Evolutionary conservation across 441 rosid species (phyloP), one percentile per base, ranked within the genome.

Genomic region (Metrosideros polymorpha): DNA sequence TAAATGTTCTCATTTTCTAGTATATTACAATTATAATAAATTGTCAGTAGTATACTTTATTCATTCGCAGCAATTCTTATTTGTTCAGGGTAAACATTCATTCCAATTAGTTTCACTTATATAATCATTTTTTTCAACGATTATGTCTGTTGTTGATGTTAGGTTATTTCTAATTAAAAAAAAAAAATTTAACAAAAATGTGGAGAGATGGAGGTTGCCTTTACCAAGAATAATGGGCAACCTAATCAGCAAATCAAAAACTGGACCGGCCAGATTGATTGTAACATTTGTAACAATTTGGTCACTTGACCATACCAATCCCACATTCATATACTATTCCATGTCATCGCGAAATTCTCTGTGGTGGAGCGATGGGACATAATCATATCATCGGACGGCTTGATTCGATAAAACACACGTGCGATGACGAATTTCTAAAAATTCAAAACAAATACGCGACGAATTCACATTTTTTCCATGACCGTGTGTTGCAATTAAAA

Each of bases 351-450:
- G 1, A 50, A 50, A 50, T 50, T 50, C 17, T 1, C 17, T 6
- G 17, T 4, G 4, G 18, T 50, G 52, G 52, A 50, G 18, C 2
- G 6, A 18, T 8, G 3, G 9, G 54, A 52, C 24, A 19, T 18
- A 7, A 52, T 18, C 54, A 52, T 52, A 52, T 52, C 6, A 52
- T 52, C 24, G 3, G 71, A 59, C 22, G 4, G 39, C 71, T 61
- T 1, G 12, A 8, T n/a, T 14, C 1, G 6, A 18, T 0, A 9
- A 61, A 15, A 15, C 2, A 30, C 9, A 14, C 5, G 4, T 1
- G 2, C 19, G 8, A 7, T 1, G 0, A 29, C 13, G 7, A n/a
- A 29, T 59, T 59, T 59, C 39, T 29, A n/a, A 61, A 61, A 29
- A 29, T 61, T 15, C 39, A 15, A 61, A 61, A 30, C 71, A 7